Percentiles rank a stretch among this genome's conserved stretches.
Evolutionary conservation across 2,329 filamentous ascomycete genomes (phyloP).

Genomic region (Hypoxylon sp.): DNA sequence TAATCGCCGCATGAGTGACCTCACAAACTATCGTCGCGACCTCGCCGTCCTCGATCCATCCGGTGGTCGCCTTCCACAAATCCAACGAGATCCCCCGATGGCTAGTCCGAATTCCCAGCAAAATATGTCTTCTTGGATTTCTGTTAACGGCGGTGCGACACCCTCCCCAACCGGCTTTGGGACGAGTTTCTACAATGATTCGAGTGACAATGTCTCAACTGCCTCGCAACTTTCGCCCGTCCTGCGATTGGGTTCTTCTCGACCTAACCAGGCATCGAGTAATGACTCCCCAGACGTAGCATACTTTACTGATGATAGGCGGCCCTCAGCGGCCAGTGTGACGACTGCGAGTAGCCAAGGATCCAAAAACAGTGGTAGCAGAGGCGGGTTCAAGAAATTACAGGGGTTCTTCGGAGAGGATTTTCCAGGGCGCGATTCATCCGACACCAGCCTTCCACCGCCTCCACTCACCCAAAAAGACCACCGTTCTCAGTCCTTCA

Average conservation of each 20-base stretch:
- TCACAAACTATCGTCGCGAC: slow-evolving; percentile 80
- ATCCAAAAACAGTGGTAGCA: slow-evolving; percentile 79
- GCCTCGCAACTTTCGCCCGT: slow-evolving; percentile 78
- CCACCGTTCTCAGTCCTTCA: slow-evolving; percentile 74
- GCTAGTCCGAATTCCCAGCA: slow-evolving; percentile 67
- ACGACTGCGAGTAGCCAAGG: slow-evolving; percentile 88
- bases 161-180: slow-evolving; percentile 58
- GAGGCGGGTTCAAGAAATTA: slow-evolving; percentile 83
- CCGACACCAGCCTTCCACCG: slow-evolving; percentile 75
- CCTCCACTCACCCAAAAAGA: slow-evolving; percentile 65
- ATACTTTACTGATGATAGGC: slow-evolving; percentile 78
- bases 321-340: slow-evolving; percentile 90
- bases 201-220: slow-evolving; percentile 76
- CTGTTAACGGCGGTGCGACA: slow-evolving; percentile 57
- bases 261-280: slow-evolving; percentile 52
- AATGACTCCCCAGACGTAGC: slow-evolving; percentile 74
- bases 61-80: slow-evolving; percentile 70
- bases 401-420: slow-evolving; percentile 96
- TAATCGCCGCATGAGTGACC: slow-evolving; percentile 72
- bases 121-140: slow-evolving; percentile 73
- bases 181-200: slow-evolving; percentile 81
- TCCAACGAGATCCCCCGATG: slow-evolving; percentile 71
- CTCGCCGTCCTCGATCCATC: slow-evolving; percentile 76
- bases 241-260: slow-evolving; percentile 68
- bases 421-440: slow-evolving; percentile 80